Evolutionary conservation across 2,329 filamentous ascomycete genomes (phyloP).

Genomic region (Fusarium coicis): DNA sequence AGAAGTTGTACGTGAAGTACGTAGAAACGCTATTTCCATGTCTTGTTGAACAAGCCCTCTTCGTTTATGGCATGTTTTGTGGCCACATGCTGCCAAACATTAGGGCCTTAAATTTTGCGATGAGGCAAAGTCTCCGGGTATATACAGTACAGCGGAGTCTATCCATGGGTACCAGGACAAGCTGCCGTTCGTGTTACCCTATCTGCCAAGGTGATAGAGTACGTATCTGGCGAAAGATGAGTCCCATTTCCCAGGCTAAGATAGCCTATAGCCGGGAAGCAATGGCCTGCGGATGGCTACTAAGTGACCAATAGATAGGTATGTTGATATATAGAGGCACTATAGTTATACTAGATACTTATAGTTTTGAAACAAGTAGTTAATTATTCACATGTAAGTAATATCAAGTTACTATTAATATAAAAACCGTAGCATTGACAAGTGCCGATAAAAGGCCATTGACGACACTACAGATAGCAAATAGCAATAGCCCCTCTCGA

Average conservation of each 20-base stretch:
- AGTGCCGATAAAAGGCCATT: background rate
- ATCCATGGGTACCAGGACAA: background rate
- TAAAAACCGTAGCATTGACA: background rate
- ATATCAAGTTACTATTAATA: too few species aligned
- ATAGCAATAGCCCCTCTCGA: background rate
- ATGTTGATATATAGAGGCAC: too few species aligned
- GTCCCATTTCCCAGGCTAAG: accelerated
- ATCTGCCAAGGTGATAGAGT: background rate
- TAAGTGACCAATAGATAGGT: too few species aligned
- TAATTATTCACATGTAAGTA: too few species aligned
- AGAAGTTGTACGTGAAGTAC: too few species aligned
- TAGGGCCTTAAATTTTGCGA: background rate
- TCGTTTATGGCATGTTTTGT: accelerated
- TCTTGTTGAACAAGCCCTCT: background rate
- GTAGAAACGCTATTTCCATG: background rate
- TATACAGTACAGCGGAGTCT: background rate
- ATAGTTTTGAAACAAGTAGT: too few species aligned
- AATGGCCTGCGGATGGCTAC: too few species aligned
- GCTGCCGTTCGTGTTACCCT: background rate
- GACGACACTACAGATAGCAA: background rate
- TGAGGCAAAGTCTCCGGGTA: background rate
- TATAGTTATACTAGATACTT: too few species aligned
- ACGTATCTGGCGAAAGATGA: background rate
- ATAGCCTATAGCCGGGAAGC: too few species aligned
- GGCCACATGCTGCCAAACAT: too few species aligned